Evolutionary conservation across 768 basidiomycete genomes (phyloP), one percentile per base, ranked within the genome.

Genomic region (Russula sp.): DNA sequence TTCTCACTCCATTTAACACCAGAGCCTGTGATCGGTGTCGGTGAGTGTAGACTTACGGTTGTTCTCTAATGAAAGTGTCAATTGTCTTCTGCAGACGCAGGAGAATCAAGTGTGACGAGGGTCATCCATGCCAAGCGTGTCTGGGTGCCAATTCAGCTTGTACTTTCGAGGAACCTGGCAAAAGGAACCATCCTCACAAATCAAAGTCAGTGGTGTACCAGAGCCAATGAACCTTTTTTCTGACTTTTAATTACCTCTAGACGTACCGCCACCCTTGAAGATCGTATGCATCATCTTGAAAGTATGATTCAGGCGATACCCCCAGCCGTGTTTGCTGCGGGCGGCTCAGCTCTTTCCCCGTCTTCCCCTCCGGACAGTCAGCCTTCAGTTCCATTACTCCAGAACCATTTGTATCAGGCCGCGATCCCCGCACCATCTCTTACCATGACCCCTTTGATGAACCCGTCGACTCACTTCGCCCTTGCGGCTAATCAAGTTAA

Each of bases 11-110:
- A 20, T 30, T 38, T 34, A 14, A 50, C 69, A 52, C 65, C 42
- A 92, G 91, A 73, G 90, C 91, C 64, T 93, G 91, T 79, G 91
- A 93, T 81, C 89, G 91, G 65, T 93, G 91, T 79, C 85, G 91
- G 90, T 92, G 78, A 81, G 88, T 69, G 34, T 55, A 46, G 22
- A 36, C 16, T 24, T 34, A 5, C 46, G 10, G 36, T 59, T 24
- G 20, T 26, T 50, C 46, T 53, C 36, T 22, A 32, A 13, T 14
- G 16, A 28, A 38, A 30, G 28, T 26, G 9, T 56, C 67, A 34
- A 67, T 26, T 44, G 69, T 68, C 38, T 36, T 63, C 51, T 46
- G 18, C 69, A 92, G 90, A 22, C 88, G 90, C 59, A 80, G 91
- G 70, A 79, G 91, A 71, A 93, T 93, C 73, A 90, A 90, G 70